These are phyloP conservation scores for Penicillium freii DNA, from an alignment of 2,329 filamentous ascomycete genomes.

Conservation along the genomic window DNA sequence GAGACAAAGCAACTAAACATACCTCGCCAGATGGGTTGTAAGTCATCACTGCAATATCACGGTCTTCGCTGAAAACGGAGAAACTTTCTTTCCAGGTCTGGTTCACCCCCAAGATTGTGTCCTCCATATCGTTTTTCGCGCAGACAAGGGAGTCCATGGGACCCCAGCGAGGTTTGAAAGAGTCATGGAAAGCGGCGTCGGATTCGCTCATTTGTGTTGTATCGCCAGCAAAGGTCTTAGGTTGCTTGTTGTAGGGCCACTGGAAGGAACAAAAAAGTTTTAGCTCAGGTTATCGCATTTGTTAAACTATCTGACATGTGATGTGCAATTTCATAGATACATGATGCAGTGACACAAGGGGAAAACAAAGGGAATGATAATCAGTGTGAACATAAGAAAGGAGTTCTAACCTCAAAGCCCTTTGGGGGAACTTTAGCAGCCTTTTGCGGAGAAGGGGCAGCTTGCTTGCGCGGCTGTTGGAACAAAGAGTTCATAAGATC, in stretches of 20 bases:
- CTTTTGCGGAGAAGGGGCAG: slow-evolving; percentile 50
- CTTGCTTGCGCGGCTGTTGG: slow-evolving; percentile 59
- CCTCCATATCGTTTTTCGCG: slow-evolving; percentile 44
- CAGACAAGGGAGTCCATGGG: slow-evolving; percentile 71
- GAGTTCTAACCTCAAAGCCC: slow-evolving; percentile 84
- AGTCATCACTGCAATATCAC: slow-evolving; percentile 32
- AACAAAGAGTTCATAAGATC: slow-evolving; percentile 96
- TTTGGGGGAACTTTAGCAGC: slow-evolving; percentile 56
- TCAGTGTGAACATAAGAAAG: slow-evolving; percentile 32
- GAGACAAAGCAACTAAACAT: slow-evolving; percentile 2
- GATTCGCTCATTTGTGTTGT: slow-evolving; percentile 59
- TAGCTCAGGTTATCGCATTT: slow-evolving; percentile 42
- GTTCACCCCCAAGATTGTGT: slow-evolving; percentile 18
- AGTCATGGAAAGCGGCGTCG: slow-evolving; percentile 68
- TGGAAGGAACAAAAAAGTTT: slow-evolving; percentile 49
- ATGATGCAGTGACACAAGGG: slow-evolving; percentile 42
- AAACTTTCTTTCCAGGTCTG: slow-evolving; percentile 56
- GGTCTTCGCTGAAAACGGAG: slow-evolving; percentile 41
- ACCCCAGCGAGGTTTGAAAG: slow-evolving; percentile 77
- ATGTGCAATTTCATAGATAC: slow-evolving; percentile 21
- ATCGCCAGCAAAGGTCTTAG: slow-evolving; percentile 65
- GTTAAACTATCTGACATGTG: slow-evolving; percentile 29
- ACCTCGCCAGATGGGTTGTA: slow-evolving; percentile 26
- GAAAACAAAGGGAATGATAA: slow-evolving; percentile 40
- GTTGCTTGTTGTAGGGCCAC: slow-evolving; percentile 83